These are phyloP conservation scores for Exophiala lecanii-corni DNA, from an alignment of 2,329 filamentous ascomycete species.

Conservation along the genomic window DNA sequence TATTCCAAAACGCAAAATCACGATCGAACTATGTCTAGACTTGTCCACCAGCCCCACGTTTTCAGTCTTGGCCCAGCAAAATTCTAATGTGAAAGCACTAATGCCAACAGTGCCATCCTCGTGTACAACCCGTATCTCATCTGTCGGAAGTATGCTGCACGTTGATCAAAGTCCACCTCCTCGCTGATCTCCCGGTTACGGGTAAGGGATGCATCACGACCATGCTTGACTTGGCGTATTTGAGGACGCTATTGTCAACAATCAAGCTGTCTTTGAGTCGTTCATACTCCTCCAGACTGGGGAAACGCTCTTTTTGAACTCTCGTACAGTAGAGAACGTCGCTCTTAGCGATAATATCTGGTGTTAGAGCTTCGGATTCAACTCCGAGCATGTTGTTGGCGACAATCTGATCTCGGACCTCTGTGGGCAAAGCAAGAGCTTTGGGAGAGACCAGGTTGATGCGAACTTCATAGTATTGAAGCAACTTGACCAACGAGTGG, in stretches of 20 bases:
- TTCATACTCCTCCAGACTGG: conserved; percentile 75
- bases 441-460: conserved; percentile 87
- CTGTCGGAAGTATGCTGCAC: conserved; percentile 98
- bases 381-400: conserved; percentile 69
- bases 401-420: conserved; percentile 68
- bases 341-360: conserved; percentile 77
- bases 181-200: conserved; percentile 89
- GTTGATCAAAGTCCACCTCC: conserved; percentile 95
- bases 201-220: conserved; percentile 94
- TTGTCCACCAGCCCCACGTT: too few species aligned
- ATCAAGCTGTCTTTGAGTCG: conserved; percentile 81
- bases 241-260: conserved; percentile 84
- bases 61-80: too few species aligned
- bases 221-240: conserved; percentile 87
- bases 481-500: conserved; percentile 88
- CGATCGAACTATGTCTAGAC: too few species aligned
- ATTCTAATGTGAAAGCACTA: conserved; percentile 66
- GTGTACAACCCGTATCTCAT: conserved; percentile 96
- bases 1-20: too few species aligned
- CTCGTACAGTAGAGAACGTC: conserved; percentile 97
- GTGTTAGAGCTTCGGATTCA: conserved; percentile 74
- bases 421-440: conserved; percentile 68
- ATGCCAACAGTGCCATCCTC: conserved; percentile 91
- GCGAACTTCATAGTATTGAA: conserved; percentile 91
- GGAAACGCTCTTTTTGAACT: conserved; percentile 93